Base-by-base conservation (phyloP, 345 rosid genomes). In the Hypericum androsaemum region DNA sequence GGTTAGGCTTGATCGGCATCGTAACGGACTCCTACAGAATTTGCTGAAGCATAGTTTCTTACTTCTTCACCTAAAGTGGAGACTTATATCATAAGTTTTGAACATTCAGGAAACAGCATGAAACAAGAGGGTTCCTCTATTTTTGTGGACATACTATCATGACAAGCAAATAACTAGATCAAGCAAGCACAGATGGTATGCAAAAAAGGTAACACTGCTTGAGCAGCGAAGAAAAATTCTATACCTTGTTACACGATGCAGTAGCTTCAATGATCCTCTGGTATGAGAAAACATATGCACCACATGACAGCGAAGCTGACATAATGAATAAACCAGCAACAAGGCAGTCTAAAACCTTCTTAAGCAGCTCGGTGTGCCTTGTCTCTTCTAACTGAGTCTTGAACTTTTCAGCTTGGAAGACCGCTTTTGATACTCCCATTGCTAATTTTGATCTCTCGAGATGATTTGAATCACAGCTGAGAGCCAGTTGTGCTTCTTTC, bases 331-430 rank as follows among this genome's bases (percentile, higher is more conserved):
- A 68, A 50, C 94, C 85, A 7, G 88, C 77, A 54, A 78, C 90
- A 47, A 92, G 94, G 70, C 82, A 83, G 48, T 92, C 97, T 37
- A 77, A 69, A 67, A 81, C 76, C 50, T 47, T 85, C 63, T 49
- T 74, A 32, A 66, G 89, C 65, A 85, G 79, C 48, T 92, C 90
- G 0, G 66, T 72, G 62, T 83, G 79, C 65, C 78, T 83, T 8
- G 65, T 42, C 41, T 81, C 97, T 79, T 80, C 87, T 67, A 80
- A 44, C 55, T 83, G 61, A 40, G 62, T 83, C 79, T 81, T 86
- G 75, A 80, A 81, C 75, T 83, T 85, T 65, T 86, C 95, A 10
- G 57, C 74, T 61, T 56, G 65, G 64, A 92, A 88, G 39, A 87
- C 80, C 0, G 86, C 80, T 76, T 76, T 83, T 32, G 80, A 64